Evolutionary conservation across 2,329 filamentous ascomycete genomes (phyloP), one percentile per base, ranked within the genome.

Genomic region (Xylaria sp.): DNA sequence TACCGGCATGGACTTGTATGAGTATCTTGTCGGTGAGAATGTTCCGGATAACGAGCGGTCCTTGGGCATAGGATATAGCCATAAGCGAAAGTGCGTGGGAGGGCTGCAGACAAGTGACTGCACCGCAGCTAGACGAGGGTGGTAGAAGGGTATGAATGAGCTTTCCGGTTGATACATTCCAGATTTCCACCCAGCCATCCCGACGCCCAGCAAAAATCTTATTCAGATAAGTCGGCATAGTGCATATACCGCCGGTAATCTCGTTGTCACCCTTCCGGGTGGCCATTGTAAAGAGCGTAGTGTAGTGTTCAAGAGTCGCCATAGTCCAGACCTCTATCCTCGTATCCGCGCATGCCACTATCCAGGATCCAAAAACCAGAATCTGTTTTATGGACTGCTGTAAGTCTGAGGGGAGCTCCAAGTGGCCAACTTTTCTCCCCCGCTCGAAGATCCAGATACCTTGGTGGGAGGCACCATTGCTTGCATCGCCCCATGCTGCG

Each of bases 211-310:
- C 91, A 68, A 98, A 92, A 46, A 99, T 86, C 78, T 99, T 99
- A 82, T 99, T 99, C 64, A 99, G 78, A 76, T 93, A 96, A 0
- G 95, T 98, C 1, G 94, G 94, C 89, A 98, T 92, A 71, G 87
- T 96, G 74, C 88, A 90, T 69, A 97, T 84, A 52, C 89, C 88
- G 23, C 91, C 91, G 0, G 91, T 92, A 60, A 97, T 87, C 68
- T 89, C 81, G 69, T 88, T 89, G 58, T 86, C 85, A 19, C 84
- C 84, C 33, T 86, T 81, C 65, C 79, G 80, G 1, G 83, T 79
- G 0, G 84, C 80, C 63, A 85, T 82, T 4, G 85, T 86, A 56
- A 85, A 83, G 17, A 98, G 83, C 0, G 92, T 94, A 0, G 94
- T 97, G 78, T 98, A 97, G 76, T 98, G 92, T 76, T 97, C 93